Conservation (phyloP, 441 rosid genomes). For the Erysimum pusillum region DNA sequence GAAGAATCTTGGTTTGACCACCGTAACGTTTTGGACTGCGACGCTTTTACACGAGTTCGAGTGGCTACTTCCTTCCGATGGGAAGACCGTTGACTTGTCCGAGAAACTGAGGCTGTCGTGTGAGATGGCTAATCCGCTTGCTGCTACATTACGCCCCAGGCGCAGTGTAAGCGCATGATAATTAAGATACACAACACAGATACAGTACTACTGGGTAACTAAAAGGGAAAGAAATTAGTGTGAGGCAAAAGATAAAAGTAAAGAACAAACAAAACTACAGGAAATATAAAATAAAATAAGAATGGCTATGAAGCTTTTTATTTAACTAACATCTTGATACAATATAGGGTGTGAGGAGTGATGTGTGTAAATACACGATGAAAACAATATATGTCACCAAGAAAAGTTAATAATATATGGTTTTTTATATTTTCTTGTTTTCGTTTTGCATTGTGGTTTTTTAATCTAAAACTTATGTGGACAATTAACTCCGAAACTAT, state of each 20-base stretch:
- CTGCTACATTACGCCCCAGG: constrained; percentile 56
- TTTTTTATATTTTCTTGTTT: not conserved
- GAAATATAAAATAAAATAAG: not conserved
- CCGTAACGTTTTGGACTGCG: constrained; percentile 65
- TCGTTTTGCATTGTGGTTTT: not conserved
- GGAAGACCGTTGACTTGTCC: constrained; percentile 61
- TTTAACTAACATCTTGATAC: constrained; percentile 35
- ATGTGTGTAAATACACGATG: constrained; percentile 36
- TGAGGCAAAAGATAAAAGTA: not conserved
- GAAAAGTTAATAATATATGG: not conserved
- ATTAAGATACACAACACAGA: not conserved
- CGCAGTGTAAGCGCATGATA: too few relatives aligned
- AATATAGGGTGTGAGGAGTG: constrained; percentile 32
- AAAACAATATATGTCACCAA: constrained; percentile 12
- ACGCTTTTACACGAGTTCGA: constrained; percentile 65
- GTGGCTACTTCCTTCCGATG: constrained; percentile 59
- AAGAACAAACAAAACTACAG: not conserved
- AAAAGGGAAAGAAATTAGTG: constrained; percentile 5
- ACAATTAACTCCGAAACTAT: not conserved
- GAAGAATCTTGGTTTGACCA: constrained; percentile 60
- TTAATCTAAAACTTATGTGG: not conserved
- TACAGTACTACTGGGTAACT: not conserved
- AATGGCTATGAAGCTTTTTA: constrained; percentile 27
- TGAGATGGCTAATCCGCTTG: constrained; percentile 85
- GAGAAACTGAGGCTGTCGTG: constrained; percentile 83